Conservation (phyloP, 495 filamentous ascomycete genomes). For the Sphaerosporella brunnea region DNA sequence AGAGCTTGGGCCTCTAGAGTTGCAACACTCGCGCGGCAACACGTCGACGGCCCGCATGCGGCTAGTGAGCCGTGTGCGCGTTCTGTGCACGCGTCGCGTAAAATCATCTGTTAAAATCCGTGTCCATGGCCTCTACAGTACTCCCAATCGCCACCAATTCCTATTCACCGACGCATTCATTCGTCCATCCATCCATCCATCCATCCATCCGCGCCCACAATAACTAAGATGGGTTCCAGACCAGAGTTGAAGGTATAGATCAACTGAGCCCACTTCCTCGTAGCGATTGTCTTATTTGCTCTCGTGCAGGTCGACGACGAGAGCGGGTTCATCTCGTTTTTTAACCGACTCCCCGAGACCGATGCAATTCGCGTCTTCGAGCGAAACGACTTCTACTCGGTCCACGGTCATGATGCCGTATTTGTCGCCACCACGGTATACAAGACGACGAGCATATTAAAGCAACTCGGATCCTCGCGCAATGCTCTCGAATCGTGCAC, state of each 20-base stretch:
- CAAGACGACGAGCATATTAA: constrained; percentile 89
- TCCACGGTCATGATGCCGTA: constrained; percentile 77
- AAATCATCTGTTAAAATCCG: too few species aligned
- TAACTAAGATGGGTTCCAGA: constrained; percentile 57
- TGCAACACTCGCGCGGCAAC: too few species aligned
- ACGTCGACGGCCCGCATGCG: too few species aligned
- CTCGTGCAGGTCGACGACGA: constrained; percentile 71
- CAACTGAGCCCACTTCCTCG: background rate
- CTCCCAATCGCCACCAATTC: too few species aligned
- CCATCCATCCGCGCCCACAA: too few species aligned
- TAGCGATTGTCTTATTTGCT: constrained; percentile 6
- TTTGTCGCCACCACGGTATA: constrained; percentile 92
- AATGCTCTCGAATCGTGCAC: constrained; percentile 78
- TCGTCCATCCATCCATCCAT: too few species aligned
- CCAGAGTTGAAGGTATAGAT: constrained; percentile 69
- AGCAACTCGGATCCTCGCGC: constrained; percentile 68
- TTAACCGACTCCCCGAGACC: constrained; percentile 56
- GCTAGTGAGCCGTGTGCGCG: too few species aligned
- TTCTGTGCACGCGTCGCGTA: too few species aligned
- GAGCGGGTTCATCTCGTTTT: constrained; percentile 86
- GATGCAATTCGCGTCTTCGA: constrained; percentile 83
- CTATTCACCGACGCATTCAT: too few species aligned
- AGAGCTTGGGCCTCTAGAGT: too few species aligned
- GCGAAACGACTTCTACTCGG: constrained; percentile 85
- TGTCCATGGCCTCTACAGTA: too few species aligned